Base-by-base conservation (phyloP, 495 filamentous ascomycete species). In the Chaetomidium leptoderma region DNA sequence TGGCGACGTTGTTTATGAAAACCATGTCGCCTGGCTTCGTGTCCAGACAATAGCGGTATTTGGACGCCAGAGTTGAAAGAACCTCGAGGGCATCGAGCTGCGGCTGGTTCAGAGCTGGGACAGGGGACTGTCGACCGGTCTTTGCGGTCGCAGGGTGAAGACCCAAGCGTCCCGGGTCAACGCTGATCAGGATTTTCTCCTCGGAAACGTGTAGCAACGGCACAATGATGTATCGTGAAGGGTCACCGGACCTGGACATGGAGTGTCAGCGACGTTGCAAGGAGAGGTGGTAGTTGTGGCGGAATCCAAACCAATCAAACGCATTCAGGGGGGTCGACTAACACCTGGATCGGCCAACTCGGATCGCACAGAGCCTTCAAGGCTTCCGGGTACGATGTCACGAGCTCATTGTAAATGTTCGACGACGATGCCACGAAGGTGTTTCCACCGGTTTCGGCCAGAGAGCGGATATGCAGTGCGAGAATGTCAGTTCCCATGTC, bases 1-100 rank as follows among this genome's bases (percentile, higher is more conserved):
- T 64, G 6, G 72, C 72, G 26, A 84, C 71, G 55, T 89, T 88
- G 62, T 88, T 86, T 58, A 86, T 72, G 58, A 84, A 83, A 37
- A 83, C 67, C 16, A 88, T 72, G 65, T 89, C 85, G 0, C 84
- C 85, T 7, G 72, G 70, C 48, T 76, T 71, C 24, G 81, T 76
- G 24, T 80, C 69, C 6, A 88, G 63, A 19, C 29, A 61, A 6
- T 74, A 43, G 6, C 69, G 70, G 37, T 75, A 57, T 40, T 65
- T 70, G 11, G 59, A 53, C 0, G 76, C 76, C 6, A 70, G 57
- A 8, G 53, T 45, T 9, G 67, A 66, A 2, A 79, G 48, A 27
- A 66, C 40, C 0, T 59, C 59, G 42, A 79, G 65, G 14, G 76
- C 73, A 11, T 70, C 55, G 30, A 55, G 55, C 53, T 79, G 76